These are phyloP conservation scores for Suhomyces xylopsoci DNA, from an alignment of 805 yeast genomes.

Conservation along the genomic window DNA sequence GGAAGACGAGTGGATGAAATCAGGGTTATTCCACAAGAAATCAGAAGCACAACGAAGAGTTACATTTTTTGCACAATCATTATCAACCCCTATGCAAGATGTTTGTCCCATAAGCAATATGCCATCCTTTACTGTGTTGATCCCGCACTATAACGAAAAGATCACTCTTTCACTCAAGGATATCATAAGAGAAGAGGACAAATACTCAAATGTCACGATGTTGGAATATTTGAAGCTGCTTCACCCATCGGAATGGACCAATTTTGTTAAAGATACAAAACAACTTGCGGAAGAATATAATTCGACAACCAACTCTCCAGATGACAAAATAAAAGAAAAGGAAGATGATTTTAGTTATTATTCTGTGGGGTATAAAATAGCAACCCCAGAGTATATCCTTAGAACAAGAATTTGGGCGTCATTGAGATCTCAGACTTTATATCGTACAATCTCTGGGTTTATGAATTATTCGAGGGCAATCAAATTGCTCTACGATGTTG, in stretches of 20 bases:
- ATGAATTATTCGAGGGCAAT: conserved; percentile 48
- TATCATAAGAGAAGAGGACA: conserved; percentile 71
- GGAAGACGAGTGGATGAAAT: conserved; percentile 67
- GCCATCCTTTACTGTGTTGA: conserved; percentile 80
- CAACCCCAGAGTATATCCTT: conserved; percentile 46
- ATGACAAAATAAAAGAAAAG: conserved; percentile 15
- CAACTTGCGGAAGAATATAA: conserved; percentile 49
- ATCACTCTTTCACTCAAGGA: conserved; percentile 74
- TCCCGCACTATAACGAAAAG: conserved; percentile 86
- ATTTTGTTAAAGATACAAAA: conserved; percentile 56
- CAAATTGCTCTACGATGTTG: conserved; percentile 45
- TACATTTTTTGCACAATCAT: conserved; percentile 85
- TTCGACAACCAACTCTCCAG: conserved; percentile 15
- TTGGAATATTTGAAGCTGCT: conserved; percentile 55
- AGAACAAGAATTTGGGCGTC: conserved; percentile 50
- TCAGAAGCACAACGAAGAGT: conserved; percentile 82
- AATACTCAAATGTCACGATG: conserved; percentile 52
- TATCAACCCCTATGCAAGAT: conserved; percentile 81
- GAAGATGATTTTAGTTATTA: conserved; percentile 44
- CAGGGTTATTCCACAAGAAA: conserved; percentile 54
- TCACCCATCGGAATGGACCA: conserved; percentile 56
- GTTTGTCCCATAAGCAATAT: conserved; percentile 61
- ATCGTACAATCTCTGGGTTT: conserved; percentile 46
- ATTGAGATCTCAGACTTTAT: conserved; percentile 45
- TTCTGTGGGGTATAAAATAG: conserved; percentile 47